Evolutionary conservation across 352 stramenopile species (phyloP), one percentile per base, ranked within the genome.

Genomic region (Plasmopara halstedii): DNA sequence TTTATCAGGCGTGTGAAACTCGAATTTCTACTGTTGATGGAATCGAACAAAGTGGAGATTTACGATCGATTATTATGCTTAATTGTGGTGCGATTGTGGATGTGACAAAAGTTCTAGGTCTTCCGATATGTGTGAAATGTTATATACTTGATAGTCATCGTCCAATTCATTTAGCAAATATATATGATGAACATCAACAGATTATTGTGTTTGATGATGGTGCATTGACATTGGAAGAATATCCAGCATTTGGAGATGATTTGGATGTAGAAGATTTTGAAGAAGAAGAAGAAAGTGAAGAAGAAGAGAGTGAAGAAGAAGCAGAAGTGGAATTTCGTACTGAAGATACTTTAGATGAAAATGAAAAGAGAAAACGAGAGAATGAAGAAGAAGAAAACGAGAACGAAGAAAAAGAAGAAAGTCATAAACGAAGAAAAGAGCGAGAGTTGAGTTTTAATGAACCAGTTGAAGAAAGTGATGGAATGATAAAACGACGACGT

Each of bases 61-160:
- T 98, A 18, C 72, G 87, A 2, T 95, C 85, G 2, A 67, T 98
- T 22, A 69, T 98, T 5, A 68, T 98, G 62, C 68, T 98, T 45
- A 98, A 98, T 56, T 96, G 96, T 47, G 95, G 95, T 29, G 93
- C 90, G 14, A 95, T 95, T 43, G 71, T 91, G 20, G 96, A 98
- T 62, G 67, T 98, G 6, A 70, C 78, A 17, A 70, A 80, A 59
- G 58, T 98, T 22, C 71, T 97, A 47, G 61, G 70, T 43, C 60
- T 90, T 17, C 70, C 77, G 17, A 42, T 55, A 10, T 45, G 69
- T 26, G 62, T 90, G 8, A 88, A 81, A 36, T 88, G 90, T 29
- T 99, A 98, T 70, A 85, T 99, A 6, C 76, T 98, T 37, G 95
- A 99, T 71, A 95, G 78, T 49, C 92, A 97, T 58, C 74, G 94